Evolutionary conservation across 345 rosid genomes (phyloP).

Genomic region (Passiflora organensis): DNA sequence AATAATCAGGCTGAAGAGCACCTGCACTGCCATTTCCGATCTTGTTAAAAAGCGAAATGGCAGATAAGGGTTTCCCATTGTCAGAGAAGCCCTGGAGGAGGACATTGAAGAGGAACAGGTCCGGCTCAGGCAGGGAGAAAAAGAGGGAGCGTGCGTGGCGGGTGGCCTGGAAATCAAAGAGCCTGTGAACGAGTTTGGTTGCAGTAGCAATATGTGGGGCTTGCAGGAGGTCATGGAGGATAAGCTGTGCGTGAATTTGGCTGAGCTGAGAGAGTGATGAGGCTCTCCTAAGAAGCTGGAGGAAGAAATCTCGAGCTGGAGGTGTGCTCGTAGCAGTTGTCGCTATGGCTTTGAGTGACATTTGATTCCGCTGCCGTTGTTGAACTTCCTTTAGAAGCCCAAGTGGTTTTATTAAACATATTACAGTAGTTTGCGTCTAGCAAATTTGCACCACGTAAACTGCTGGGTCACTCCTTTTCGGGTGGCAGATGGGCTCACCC

Average conservation of each 20-base stretch:
- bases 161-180: conserved; percentile 52
- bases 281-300: conserved; percentile 40
- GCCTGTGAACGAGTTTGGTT: conserved; percentile 67
- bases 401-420: neutral
- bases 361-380: neutral
- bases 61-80: conserved; percentile 33
- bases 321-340: neutral
- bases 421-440: neutral
- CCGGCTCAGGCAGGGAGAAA: conserved; percentile 53
- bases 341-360: conserved; percentile 15
- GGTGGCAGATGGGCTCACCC: neutral
- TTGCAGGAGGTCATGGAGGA: conserved; percentile 39
- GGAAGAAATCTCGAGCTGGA: conserved; percentile 30
- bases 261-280: conserved; percentile 45
- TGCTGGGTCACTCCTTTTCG: neutral
- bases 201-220: conserved; percentile 47
- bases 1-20: conserved; percentile 48
- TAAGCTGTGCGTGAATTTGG: conserved; percentile 63
- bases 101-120: conserved; percentile 68
- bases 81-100: conserved; percentile 52
- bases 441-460: neutral
- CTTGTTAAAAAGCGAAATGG: conserved; percentile 44
- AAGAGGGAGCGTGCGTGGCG: conserved; percentile 47
- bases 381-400: neutral
- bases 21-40: conserved; percentile 32